Evolutionary conservation across 345 rosid genomes (phyloP), one percentile per base, ranked within the genome.

Genomic region (Murraya koenigii): DNA sequence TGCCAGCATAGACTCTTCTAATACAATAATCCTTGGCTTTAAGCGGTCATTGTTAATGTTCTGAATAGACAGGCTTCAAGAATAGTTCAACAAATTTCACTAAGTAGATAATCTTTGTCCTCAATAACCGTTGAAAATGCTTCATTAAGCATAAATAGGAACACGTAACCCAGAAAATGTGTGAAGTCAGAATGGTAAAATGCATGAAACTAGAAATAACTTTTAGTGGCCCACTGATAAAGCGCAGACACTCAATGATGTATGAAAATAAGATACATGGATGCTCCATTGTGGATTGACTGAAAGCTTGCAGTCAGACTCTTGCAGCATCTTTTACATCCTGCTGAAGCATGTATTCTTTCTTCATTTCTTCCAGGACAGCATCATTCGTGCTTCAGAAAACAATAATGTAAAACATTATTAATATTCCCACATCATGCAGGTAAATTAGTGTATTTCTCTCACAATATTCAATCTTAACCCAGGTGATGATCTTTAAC

Each of bases 341-440:
- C 86, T 93, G 88, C 79, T 90, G 91, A 66, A 86, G 87, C 89
- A 79, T 83, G 84, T 95, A 95, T 63, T 85, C 92, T 83, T 55
- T 91, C 87, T 95, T 95, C 99, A 95, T 92, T 74, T 93, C 90
- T 82, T 93, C 99, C 88, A 96, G 81, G 69, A 96, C 90, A 7
- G 80, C 79, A 70, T 92, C 98, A 80, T 92, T 93, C 28, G 99
- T 93, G 87, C 98, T 96, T 92, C 81, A 80, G 69, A 71, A 82
- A 76, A 56, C 35, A 49, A 41, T 66, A 56, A 38, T 1, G 22
- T 25, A 14, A 41, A 64, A 25, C 15, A 38, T 28, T 72, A 52
- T 39, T 32, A 49, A 69, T 49, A 17, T 71, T 8, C 6, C 30
- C 25, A 17, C 3, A 30, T 47, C 52, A 69, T 8, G 36, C 20